phyloP scores from a whole-genome alignment of 345 rosid genomes.

The Aquilaria sinensis region DNA sequence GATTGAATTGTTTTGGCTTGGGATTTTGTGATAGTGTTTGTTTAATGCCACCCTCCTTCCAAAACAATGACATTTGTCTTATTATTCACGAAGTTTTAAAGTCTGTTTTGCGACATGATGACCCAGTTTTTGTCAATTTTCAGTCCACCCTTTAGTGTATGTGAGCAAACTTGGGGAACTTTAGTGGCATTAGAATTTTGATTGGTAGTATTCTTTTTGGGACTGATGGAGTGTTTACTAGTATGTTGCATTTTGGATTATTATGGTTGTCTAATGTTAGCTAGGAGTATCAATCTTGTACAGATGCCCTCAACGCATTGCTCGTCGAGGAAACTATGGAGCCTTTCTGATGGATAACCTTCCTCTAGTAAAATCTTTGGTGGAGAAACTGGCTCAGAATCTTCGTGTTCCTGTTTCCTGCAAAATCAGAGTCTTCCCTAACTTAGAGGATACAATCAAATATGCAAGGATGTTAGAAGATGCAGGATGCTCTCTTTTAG shows the following conservation, averaged over 20 bases:
- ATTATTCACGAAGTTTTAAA: too few relatives aligned
- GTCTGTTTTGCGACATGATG: too few relatives aligned
- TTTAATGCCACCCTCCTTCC: too few relatives aligned
- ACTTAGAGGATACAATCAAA: constrained; percentile 60
- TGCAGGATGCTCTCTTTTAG: constrained; percentile 89
- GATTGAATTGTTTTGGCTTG: not conserved
- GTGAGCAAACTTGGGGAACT: too few relatives aligned
- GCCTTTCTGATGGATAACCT: constrained; percentile 97
- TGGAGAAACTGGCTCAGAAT: constrained; percentile 62
- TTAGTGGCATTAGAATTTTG: not conserved
- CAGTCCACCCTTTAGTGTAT: too few relatives aligned
- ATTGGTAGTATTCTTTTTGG: not conserved
- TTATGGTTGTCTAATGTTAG: too few relatives aligned
- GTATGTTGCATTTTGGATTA: too few relatives aligned
- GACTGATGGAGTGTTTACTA: too few relatives aligned
- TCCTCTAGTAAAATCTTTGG: constrained; percentile 75
- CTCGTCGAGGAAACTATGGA: constrained; percentile 82
- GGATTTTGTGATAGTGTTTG: too few relatives aligned
- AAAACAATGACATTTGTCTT: too few relatives aligned
- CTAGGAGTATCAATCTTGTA: not conserved
- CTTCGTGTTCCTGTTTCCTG: constrained; percentile 80
- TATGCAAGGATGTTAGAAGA: constrained; percentile 94
- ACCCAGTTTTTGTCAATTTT: too few relatives aligned
- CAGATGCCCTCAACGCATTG: constrained; percentile 97
- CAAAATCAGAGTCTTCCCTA: constrained; percentile 79